Conservation (phyloP, 2,329 filamentous ascomycete species). For the Talaromyces sp. region DNA sequence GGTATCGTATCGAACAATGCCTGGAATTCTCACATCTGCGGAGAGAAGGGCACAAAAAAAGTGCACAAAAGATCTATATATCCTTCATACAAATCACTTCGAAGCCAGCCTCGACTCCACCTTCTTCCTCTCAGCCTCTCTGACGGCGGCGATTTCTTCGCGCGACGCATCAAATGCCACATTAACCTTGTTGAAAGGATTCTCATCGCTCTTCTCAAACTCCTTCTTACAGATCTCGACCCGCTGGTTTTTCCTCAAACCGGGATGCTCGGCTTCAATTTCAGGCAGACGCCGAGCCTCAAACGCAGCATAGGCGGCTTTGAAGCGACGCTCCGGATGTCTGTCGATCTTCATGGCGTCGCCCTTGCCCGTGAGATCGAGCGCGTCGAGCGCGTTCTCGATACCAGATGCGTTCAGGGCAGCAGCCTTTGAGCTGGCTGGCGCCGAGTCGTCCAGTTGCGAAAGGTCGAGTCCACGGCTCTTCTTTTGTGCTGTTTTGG, state of each 20-base stretch:
- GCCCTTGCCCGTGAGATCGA: constrained; percentile 59
- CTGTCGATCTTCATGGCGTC: constrained; percentile 69
- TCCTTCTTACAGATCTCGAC: constrained; percentile 81
- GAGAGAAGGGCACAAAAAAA: background rate
- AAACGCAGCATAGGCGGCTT: constrained; percentile 76
- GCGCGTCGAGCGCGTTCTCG: constrained; percentile 86
- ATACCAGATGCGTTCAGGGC: constrained; percentile 80
- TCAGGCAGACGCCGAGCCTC: constrained; percentile 77
- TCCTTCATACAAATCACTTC: constrained; percentile 13
- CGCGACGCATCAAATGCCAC: constrained; percentile 71
- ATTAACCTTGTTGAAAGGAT: constrained; percentile 85
- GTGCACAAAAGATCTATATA: background rate
- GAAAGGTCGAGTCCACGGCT: constrained; percentile 66
- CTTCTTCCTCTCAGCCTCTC: constrained; percentile 62
- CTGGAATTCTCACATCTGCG: background rate
- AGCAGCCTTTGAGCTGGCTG: constrained; percentile 42
- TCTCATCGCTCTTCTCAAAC: constrained; percentile 90
- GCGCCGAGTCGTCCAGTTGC: constrained; percentile 61
- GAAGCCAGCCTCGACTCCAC: constrained; percentile 62
- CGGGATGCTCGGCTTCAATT: constrained; percentile 78
- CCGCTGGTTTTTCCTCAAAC: constrained; percentile 75
- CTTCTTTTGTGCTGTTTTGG: constrained; percentile 48
- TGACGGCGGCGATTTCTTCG: constrained; percentile 67
- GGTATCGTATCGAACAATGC: background rate
- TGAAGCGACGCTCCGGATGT: constrained; percentile 82